phyloP scores from a whole-genome alignment of 148 eudicot species.

The Vaccinium myrtillus region DNA sequence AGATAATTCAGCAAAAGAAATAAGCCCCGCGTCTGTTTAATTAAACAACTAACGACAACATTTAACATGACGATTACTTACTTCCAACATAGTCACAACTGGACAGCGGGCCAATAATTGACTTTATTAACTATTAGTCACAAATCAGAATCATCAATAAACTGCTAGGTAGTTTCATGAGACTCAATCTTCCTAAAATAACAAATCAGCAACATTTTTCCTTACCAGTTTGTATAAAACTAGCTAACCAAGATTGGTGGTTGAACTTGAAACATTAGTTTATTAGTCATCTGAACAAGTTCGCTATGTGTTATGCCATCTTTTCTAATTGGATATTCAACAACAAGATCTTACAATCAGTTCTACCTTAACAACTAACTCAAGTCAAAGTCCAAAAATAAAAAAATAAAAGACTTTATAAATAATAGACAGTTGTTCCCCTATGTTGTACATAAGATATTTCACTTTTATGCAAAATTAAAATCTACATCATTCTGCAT shows the following conservation, averaged over 20 bases:
- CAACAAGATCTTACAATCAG: not conserved
- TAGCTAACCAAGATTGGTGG: not conserved
- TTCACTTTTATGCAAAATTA: not conserved
- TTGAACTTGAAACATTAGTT: not conserved
- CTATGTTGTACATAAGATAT: not conserved
- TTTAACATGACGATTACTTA: not conserved
- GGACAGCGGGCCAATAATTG: not conserved
- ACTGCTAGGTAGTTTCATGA: not conserved
- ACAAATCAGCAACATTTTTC: not conserved
- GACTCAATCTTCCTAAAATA: not conserved
- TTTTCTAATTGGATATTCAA: not conserved
- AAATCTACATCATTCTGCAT: not conserved
- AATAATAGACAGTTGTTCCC: not conserved
- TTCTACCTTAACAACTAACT: not conserved
- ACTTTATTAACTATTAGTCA: not conserved
- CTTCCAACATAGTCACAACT: not conserved
- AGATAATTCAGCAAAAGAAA: slow-evolving; percentile 18
- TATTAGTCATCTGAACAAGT: not conserved
- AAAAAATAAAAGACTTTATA: not conserved
- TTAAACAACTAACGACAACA: not conserved
- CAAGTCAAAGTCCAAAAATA: not conserved
- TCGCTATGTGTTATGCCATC: not conserved
- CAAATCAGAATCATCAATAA: not conserved
- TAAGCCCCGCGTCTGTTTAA: no score
- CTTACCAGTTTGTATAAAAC: not conserved